phyloP scores from a whole-genome alignment of 2,329 filamentous ascomycete genomes.

The Colletotrichum incanum region DNA sequence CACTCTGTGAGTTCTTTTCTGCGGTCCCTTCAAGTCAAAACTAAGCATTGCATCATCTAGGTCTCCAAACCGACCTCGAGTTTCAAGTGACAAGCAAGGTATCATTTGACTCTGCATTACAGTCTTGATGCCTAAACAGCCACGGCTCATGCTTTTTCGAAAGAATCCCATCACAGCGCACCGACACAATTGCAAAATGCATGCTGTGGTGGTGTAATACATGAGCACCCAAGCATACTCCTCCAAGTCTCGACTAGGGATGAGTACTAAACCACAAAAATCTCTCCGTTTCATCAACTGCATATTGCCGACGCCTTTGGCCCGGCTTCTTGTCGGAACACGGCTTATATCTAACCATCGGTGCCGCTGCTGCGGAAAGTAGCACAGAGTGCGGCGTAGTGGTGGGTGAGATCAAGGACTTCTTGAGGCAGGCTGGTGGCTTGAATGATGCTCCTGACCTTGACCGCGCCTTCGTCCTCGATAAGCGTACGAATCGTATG shows the following conservation, averaged over 20 bases:
- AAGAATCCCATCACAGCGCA: slow-evolving; percentile 27
- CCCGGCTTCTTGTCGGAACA: not conserved
- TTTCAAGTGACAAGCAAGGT: slow-evolving; percentile 31
- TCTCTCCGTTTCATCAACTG: slow-evolving; percentile 13
- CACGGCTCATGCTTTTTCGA: slow-evolving; percentile 30
- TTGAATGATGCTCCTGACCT: slow-evolving; percentile 97
- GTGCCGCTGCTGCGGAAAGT: slow-evolving; percentile 96
- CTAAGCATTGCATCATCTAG: not conserved
- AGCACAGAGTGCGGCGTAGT: slow-evolving; percentile 94
- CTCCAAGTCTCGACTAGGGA: slow-evolving; percentile 25
- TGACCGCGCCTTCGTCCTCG: slow-evolving; percentile 97
- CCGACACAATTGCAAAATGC: slow-evolving; percentile 16
- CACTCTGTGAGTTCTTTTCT: too few relatives aligned
- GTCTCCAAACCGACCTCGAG: not conserved
- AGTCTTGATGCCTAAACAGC: slow-evolving; percentile 23
- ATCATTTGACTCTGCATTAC: slow-evolving; percentile 42
- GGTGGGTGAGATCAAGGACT: slow-evolving; percentile 94
- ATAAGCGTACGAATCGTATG: slow-evolving; percentile 92
- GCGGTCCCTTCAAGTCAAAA: not conserved
- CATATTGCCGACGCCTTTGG: not conserved
- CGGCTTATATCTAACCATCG: slow-evolving; percentile 73
- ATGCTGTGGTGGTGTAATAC: slow-evolving; percentile 20
- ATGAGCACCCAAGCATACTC: slow-evolving; percentile 29
- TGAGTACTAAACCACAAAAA: slow-evolving; percentile 21
- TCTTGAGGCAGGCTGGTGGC: slow-evolving; percentile 94